Conservation (phyloP, 805 yeast genomes). For the Saccharomycopsis capsularis region DNA sequence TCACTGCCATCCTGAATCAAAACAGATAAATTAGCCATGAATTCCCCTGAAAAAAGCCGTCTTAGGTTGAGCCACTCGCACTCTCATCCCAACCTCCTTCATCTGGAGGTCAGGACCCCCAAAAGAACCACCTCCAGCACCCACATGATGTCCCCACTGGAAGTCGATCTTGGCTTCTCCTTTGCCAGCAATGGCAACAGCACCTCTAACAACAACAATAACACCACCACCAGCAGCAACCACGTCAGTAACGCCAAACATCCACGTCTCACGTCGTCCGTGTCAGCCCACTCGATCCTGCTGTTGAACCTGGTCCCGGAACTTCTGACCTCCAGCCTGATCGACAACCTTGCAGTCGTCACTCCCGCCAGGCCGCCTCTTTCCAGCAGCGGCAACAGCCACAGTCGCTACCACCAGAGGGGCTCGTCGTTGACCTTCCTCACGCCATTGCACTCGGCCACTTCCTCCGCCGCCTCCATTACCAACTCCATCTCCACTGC, state of each 20-base stretch:
- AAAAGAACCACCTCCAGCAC: not conserved
- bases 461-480: not conserved
- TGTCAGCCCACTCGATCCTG: conserved; percentile 16
- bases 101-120: not conserved
- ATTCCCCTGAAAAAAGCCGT: not conserved
- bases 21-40: not conserved
- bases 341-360: conserved; percentile 1
- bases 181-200: not conserved
- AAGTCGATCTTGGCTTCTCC: not conserved
- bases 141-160: not conserved
- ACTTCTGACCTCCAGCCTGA: conserved; percentile 5
- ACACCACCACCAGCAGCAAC: too few relatives aligned
- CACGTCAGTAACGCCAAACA: conserved; percentile 4
- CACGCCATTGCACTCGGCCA: conserved; percentile 8
- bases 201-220: too few relatives aligned
- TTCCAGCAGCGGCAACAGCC: conserved; percentile 1
- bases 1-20: not conserved
- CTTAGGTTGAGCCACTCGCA: not conserved
- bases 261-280: conserved; percentile 13
- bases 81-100: not conserved
- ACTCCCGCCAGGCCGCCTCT: not conserved
- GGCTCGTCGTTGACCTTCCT: conserved; percentile 16
- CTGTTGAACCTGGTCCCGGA: conserved; percentile 20
- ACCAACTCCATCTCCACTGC: conserved; percentile 1
- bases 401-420: conserved; percentile 10